Percentiles rank a stretch among this genome's conserved stretches.
These are phyloP conservation scores for Xylariaceae sp. DNA, from an alignment of 2,329 filamentous ascomycete genomes.

Conservation along the genomic window DNA sequence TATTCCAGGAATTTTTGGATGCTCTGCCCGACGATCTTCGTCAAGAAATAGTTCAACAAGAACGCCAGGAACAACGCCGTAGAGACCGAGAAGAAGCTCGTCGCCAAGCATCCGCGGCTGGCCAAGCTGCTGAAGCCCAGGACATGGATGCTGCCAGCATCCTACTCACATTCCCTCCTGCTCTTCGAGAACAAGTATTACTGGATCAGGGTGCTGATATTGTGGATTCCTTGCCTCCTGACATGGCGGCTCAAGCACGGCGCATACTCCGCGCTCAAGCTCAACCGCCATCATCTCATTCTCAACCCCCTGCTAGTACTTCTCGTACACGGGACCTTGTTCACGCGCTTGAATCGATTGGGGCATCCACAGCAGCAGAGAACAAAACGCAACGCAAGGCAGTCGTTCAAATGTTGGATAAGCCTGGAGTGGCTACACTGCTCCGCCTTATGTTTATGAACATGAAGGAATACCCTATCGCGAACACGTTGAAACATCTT, in stretches of 20 bases:
- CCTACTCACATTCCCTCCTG: constrained; percentile 81
- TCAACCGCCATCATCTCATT: constrained; percentile 31
- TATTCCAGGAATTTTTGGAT: constrained; percentile 90
- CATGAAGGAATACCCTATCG: constrained; percentile 78
- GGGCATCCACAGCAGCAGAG: constrained; percentile 25
- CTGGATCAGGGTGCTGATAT: constrained; percentile 89
- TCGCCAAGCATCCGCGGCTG: constrained; percentile 57
- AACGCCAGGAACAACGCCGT: constrained; percentile 81
- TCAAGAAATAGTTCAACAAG: constrained; percentile 84
- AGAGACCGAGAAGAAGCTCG: constrained; percentile 79
- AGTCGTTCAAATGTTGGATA: constrained; percentile 95
- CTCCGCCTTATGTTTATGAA: constrained; percentile 96
- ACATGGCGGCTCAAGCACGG: constrained; percentile 82
- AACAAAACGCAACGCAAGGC: constrained; percentile 69
- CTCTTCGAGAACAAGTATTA: constrained; percentile 78
- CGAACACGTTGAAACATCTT: constrained; percentile 78
- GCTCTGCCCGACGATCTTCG: constrained; percentile 88
- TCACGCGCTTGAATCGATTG: too few relatives aligned
- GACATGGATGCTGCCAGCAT: constrained; percentile 95
- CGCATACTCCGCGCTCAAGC: constrained; percentile 49
- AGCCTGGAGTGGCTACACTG: constrained; percentile 90
- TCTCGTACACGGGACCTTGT: constrained; percentile 24
- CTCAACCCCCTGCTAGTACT: constrained; percentile 38
- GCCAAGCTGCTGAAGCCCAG: constrained; percentile 44
- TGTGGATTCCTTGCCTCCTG: constrained; percentile 76